These are phyloP conservation scores for Wickerhamiella occidentalis DNA, from an alignment of 805 yeast genomes.

Conservation along the genomic window DNA sequence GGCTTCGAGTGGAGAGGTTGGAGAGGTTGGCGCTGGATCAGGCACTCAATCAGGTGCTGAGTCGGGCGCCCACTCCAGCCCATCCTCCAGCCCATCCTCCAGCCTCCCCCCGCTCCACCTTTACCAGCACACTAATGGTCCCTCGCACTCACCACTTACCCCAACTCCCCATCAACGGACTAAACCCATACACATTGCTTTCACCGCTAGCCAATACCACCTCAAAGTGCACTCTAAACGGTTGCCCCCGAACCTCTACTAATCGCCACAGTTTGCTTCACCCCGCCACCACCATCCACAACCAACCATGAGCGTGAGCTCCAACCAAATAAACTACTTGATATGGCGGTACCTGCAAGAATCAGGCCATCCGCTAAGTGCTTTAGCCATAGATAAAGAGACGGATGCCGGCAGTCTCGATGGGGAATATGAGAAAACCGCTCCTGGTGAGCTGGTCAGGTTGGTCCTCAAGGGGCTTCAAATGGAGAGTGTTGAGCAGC, in stretches of 20 bases:
- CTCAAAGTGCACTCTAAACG: not conserved
- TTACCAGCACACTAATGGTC: no score
- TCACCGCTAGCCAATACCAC: not conserved
- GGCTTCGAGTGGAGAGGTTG: no score
- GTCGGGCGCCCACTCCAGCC: no score
- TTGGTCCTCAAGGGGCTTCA: conserved; percentile 78
- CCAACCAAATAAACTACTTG: conserved; percentile 76
- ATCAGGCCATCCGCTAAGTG: conserved; percentile 49
- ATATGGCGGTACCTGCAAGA: conserved; percentile 91
- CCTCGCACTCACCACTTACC: not conserved
- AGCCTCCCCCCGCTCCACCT: no score
- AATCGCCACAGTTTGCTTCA: not conserved
- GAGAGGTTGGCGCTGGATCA: no score
- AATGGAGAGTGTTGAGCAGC: conserved; percentile 51
- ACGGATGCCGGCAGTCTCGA: conserved; percentile 37
- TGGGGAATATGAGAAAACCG: conserved; percentile 40
- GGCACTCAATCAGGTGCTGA: no score
- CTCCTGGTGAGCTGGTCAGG: conserved; percentile 62
- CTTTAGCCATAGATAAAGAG: conserved; percentile 70
- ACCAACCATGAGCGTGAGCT: conserved; percentile 59
- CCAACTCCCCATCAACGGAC: not conserved
- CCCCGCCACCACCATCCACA: not conserved
- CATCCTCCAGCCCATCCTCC: no score
- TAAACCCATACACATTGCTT: not conserved
- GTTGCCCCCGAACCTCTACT: not conserved